A percentile compares a stretch with the other conserved stretches of the same genome.
These are phyloP conservation scores for Erysimum cheiranthoides DNA, from an alignment of 345 rosid species.

Conservation along the genomic window DNA sequence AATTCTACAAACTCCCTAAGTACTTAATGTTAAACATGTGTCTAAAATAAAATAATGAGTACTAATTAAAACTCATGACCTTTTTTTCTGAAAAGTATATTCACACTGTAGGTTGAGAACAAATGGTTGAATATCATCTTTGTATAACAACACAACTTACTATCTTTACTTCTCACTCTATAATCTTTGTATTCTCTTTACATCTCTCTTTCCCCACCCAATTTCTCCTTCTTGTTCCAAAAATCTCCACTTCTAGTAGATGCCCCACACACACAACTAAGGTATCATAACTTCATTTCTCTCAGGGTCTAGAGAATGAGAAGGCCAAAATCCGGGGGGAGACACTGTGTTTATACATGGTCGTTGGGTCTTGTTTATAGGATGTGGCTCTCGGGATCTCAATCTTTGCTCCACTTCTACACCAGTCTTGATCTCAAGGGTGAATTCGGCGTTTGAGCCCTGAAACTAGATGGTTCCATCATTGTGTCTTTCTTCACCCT, in stretches of 20 bases:
- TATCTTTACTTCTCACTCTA: constrained; percentile 38
- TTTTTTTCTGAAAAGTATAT: neutral
- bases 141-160: constrained; percentile 35
- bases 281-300: constrained; percentile 16
- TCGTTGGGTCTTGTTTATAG: constrained; percentile 19
- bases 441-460: constrained; percentile 55
- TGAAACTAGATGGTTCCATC: constrained; percentile 53
- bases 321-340: constrained; percentile 16
- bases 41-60: neutral
- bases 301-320: constrained; percentile 14
- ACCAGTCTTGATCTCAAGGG: constrained; percentile 65
- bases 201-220: constrained; percentile 7
- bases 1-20: neutral
- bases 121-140: constrained; percentile 32
- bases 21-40: neutral
- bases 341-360: constrained; percentile 25
- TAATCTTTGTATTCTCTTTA: constrained; percentile 42
- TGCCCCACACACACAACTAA: constrained; percentile 17
- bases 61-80: neutral
- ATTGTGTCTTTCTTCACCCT: constrained; percentile 55
- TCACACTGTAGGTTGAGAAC: constrained; percentile 18
- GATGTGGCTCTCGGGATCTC: constrained; percentile 6
- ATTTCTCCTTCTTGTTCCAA: constrained; percentile 32
- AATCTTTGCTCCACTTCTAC: constrained; percentile 35
- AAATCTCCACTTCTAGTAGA: constrained; percentile 31